Percentiles rank a stretch among this genome's conserved stretches.
Conservation (phyloP, 257 asterid species). For the Ajuga chamaepitys region DNA sequence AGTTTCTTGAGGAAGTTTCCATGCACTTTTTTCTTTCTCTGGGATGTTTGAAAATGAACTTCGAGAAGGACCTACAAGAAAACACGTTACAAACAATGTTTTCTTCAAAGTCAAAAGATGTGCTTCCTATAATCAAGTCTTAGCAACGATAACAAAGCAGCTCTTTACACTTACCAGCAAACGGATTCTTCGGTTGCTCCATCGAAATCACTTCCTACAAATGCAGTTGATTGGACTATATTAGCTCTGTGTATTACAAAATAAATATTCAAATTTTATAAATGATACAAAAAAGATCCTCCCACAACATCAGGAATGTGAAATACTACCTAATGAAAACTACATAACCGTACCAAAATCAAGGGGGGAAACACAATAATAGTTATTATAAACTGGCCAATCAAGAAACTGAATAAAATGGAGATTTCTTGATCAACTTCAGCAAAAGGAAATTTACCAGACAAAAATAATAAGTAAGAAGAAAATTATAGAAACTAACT, state of each 20-base stretch:
- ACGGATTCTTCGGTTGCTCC: constrained; percentile 32
- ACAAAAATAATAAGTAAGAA: neutral
- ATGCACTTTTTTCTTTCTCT: constrained; percentile 43
- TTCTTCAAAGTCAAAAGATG: neutral
- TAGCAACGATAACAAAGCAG: neutral
- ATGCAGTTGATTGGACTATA: neutral
- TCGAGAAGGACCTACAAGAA: constrained; percentile 31
- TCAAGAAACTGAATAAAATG: neutral
- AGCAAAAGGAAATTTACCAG: neutral
- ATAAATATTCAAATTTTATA: neutral
- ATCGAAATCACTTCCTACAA: constrained; percentile 35
- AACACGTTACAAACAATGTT: neutral
- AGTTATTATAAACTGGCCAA: neutral
- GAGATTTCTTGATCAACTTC: constrained; percentile 1
- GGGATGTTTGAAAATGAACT: constrained; percentile 24
- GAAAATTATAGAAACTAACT: constrained; percentile 4
- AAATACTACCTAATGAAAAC: neutral
- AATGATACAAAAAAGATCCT: neutral
- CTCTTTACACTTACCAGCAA: constrained; percentile 27
- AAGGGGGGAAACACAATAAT: neutral
- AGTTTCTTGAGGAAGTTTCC: constrained; percentile 47
- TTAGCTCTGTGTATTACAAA: constrained; percentile 4
- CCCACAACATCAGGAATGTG: neutral
- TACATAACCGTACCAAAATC: neutral
- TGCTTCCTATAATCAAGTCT: neutral